These are phyloP conservation scores for Cryptococcus deneoformans DNA, from an alignment of 1,284 basidiomycete genomes.

Conservation along the genomic window DNA sequence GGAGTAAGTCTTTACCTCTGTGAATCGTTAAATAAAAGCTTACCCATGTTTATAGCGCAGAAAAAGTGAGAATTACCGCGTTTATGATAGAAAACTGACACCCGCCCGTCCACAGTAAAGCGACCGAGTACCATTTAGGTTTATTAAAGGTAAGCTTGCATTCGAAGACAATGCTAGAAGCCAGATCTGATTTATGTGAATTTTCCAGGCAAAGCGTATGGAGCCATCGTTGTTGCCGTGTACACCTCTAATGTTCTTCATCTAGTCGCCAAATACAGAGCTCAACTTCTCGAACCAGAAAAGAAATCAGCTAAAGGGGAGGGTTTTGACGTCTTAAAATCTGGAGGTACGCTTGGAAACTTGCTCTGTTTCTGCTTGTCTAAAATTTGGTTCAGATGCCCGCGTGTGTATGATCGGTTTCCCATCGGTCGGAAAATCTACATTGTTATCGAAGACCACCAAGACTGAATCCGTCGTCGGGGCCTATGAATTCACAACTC, in stretches of 20 bases:
- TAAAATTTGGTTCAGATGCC: constrained; percentile 58
- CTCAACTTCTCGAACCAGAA: constrained; percentile 81
- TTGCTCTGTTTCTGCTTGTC: background rate
- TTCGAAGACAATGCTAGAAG: background rate
- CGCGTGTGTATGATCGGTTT: constrained; percentile 91
- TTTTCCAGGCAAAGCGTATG: constrained; percentile 35
- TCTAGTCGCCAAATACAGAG: constrained; percentile 76
- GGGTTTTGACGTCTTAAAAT: constrained; percentile 92
- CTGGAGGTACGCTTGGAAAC: constrained; percentile 56
- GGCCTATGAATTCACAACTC: constrained; percentile 94
- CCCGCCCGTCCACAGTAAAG: constrained; percentile 52
- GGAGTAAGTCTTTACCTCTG: constrained; percentile 60
- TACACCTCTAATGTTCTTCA: background rate
- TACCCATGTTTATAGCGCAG: constrained; percentile 60
- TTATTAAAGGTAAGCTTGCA: constrained; percentile 34
- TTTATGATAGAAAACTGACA: constrained; percentile 1
- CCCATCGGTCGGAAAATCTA: constrained; percentile 94
- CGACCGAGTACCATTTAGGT: constrained; percentile 81
- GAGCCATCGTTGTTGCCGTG: constrained; percentile 5
- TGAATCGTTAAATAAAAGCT: background rate
- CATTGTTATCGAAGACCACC: constrained; percentile 85
- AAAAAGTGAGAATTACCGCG: constrained; percentile 67
- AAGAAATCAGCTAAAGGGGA: constrained; percentile 74
- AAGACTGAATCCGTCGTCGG: constrained; percentile 85
- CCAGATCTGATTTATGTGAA: constrained; percentile 2